phyloP scores from a whole-genome alignment of 768 basidiomycete genomes.

The Lepiota venenata region DNA sequence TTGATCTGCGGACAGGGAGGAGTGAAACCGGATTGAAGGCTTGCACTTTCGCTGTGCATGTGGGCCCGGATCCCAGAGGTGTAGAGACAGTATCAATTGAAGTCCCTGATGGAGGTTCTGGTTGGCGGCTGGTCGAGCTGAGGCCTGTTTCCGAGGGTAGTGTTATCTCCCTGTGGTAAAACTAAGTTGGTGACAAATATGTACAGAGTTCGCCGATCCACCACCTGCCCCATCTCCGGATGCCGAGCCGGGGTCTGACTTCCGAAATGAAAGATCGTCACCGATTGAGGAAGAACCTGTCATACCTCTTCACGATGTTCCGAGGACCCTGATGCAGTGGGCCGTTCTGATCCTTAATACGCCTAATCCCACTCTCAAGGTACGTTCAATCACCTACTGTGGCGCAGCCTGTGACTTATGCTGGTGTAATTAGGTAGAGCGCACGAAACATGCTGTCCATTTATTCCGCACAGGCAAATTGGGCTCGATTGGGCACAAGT shows the following conservation, averaged over 20 bases:
- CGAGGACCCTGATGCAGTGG: constrained; percentile 74
- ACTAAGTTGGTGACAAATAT: not conserved
- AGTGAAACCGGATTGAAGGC: constrained; percentile 68
- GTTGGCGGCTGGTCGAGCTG: constrained; percentile 65
- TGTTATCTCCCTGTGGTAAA: not conserved
- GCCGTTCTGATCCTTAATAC: constrained; percentile 79
- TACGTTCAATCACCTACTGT: not conserved
- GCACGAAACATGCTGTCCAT: constrained; percentile 66
- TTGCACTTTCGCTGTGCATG: constrained; percentile 61
- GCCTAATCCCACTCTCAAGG: constrained; percentile 44
- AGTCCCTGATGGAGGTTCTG: constrained; percentile 45
- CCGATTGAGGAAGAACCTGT: constrained; percentile 37
- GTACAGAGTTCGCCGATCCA: constrained; percentile 64
- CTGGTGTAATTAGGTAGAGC: constrained; percentile 44
- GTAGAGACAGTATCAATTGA: constrained; percentile 57
- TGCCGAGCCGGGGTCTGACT: not conserved
- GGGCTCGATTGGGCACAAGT: constrained; percentile 59
- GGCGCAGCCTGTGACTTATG: not conserved
- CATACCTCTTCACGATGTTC: constrained; percentile 45
- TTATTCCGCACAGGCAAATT: constrained; percentile 69
- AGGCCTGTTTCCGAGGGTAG: constrained; percentile 74
- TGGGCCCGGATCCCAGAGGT: constrained; percentile 37
- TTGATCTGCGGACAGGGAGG: constrained; percentile 64
- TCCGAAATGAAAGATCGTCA: constrained; percentile 10
- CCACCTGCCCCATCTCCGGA: constrained; percentile 33